These are phyloP conservation scores for Cicer bijugum DNA, from an alignment of 306 rosid genomes.

Conservation along the genomic window DNA sequence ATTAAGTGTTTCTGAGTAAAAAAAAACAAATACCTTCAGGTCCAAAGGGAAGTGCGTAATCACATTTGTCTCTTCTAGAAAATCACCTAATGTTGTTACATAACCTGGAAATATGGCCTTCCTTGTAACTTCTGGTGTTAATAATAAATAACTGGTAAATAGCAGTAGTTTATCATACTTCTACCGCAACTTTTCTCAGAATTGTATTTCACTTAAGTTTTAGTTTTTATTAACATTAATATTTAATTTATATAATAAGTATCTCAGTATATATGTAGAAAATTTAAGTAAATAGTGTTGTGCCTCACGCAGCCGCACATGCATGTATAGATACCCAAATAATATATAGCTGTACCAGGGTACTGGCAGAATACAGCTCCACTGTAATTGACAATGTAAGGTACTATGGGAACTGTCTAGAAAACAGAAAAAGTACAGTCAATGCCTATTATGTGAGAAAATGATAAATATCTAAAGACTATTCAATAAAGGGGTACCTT, in stretches of 20 bases:
- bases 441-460: slow-evolving; percentile 38
- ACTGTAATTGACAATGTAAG: slow-evolving; percentile 84
- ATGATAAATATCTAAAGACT: slow-evolving; percentile 14
- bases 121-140: neutral
- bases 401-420: slow-evolving; percentile 91
- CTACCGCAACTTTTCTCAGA: no score
- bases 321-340: neutral
- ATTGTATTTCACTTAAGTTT: neutral
- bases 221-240: slow-evolving; percentile 5
- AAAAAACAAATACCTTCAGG: no score
- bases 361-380: slow-evolving; percentile 95
- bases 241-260: slow-evolving; percentile 4
- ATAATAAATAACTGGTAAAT: slow-evolving; percentile 31
- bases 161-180: neutral
- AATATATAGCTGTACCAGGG: slow-evolving; percentile 68
- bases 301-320: neutral
- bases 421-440: slow-evolving; percentile 41
- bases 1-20: neutral
- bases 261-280: neutral
- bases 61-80: neutral
- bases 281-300: neutral
- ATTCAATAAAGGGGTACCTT: slow-evolving; percentile 57
- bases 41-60: no score
- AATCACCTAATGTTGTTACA: neutral
- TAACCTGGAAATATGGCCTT: slow-evolving; percentile 13